phyloP scores from a whole-genome alignment of 2,329 filamentous ascomycete species.

The Orbilia brochopaga region DNA sequence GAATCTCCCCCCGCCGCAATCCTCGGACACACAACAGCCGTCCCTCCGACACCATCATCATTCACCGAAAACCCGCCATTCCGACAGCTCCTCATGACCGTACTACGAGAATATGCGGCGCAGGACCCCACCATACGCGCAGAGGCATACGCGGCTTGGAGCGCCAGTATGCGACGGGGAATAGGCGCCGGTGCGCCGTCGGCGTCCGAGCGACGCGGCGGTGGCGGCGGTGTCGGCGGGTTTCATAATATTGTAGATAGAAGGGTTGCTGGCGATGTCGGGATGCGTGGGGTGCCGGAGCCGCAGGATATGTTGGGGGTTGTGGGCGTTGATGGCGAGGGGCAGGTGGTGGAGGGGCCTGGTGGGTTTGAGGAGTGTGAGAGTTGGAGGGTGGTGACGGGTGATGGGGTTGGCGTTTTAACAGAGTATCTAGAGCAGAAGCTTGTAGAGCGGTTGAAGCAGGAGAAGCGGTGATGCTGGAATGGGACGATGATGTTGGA shows the following conservation, averaged over 20 bases:
- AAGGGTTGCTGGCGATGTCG: conserved; percentile 67
- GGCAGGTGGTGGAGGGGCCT: conserved; percentile 61
- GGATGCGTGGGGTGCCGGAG: conserved; percentile 69
- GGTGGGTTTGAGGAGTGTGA: conserved; percentile 59
- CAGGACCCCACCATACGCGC: conserved; percentile 64
- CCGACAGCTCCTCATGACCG: conserved; percentile 66
- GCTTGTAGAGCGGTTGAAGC: conserved; percentile 64
- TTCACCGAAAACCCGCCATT: conserved; percentile 69
- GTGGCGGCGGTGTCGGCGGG: conserved; percentile 63
- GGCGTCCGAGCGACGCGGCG: conserved; percentile 13
- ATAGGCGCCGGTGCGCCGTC: conserved; percentile 22
- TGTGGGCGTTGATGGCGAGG: conserved; percentile 67
- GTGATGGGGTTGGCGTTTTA: conserved; percentile 68
- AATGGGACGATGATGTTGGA: background rate
- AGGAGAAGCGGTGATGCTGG: conserved; percentile 59
- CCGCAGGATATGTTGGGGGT: conserved; percentile 74
- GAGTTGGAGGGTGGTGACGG: conserved; percentile 69
- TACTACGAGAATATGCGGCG: conserved; percentile 65
- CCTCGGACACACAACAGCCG: conserved; percentile 63
- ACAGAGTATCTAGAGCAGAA: conserved; percentile 65
- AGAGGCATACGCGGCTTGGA: conserved; percentile 65
- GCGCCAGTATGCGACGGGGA: conserved; percentile 60
- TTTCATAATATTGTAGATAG: conserved; percentile 68
- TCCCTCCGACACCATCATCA: conserved; percentile 68
- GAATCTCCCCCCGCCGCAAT: conserved; percentile 62